Conservation (phyloP, 805 yeast genomes). For the Ogataea pini region DNA sequence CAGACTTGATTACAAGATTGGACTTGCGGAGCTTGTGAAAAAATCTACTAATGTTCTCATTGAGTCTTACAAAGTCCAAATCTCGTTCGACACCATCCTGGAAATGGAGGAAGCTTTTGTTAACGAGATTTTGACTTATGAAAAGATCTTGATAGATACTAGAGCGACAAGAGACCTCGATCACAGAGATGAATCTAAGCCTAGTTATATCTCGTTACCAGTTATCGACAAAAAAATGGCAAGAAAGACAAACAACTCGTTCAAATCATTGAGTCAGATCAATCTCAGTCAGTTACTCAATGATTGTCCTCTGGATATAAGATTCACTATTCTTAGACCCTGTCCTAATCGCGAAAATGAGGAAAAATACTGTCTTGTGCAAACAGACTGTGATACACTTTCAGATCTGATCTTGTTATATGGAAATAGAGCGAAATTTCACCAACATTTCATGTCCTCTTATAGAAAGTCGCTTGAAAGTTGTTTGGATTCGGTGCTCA, state of each 20-base stretch:
- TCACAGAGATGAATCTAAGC: slow-evolving; percentile 24
- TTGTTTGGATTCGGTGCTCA: slow-evolving; percentile 39
- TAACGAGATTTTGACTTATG: slow-evolving; percentile 41
- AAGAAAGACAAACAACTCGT: slow-evolving; percentile 19
- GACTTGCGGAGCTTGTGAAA: slow-evolving; percentile 50
- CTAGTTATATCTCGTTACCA: slow-evolving; percentile 31
- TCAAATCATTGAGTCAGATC: slow-evolving; percentile 23
- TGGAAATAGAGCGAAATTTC: slow-evolving; percentile 51
- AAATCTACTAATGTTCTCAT: slow-evolving; percentile 50
- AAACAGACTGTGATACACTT: slow-evolving; percentile 39
- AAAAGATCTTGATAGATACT: slow-evolving; percentile 35
- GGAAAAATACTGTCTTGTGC: slow-evolving; percentile 29
- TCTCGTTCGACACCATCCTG: slow-evolving; percentile 42
- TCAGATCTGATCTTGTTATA: slow-evolving; percentile 49
- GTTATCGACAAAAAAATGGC: slow-evolving; percentile 30
- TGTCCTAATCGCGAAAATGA: slow-evolving; percentile 26
- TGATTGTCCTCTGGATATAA: slow-evolving; percentile 34
- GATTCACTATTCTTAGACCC: slow-evolving; percentile 33
- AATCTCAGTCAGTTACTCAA: slow-evolving; percentile 23
- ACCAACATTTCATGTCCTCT: slow-evolving; percentile 50
- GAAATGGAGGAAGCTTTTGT: slow-evolving; percentile 44
- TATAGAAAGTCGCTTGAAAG: slow-evolving; percentile 38
- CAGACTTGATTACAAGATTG: slow-evolving; percentile 43
- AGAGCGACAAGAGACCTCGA: slow-evolving; percentile 24
- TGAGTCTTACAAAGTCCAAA: slow-evolving; percentile 50